phyloP scores from a whole-genome alignment of 2,329 filamentous ascomycete species.

The Fusarium mangiferae region DNA sequence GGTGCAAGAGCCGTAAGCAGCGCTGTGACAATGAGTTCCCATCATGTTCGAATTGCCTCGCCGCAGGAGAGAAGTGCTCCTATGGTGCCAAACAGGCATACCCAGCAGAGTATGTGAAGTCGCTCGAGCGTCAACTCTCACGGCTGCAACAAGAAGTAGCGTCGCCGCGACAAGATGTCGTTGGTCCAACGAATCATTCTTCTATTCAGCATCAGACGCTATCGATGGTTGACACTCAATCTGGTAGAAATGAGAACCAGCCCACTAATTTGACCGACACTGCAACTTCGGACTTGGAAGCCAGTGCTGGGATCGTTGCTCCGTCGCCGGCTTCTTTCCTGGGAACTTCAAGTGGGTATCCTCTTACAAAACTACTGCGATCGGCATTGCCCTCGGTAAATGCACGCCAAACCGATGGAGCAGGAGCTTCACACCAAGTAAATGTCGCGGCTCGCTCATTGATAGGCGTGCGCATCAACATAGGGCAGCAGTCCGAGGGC shows the following conservation, averaged over 20 bases:
- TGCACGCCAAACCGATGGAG: neutral
- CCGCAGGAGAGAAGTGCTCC: neutral
- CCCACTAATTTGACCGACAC: neutral
- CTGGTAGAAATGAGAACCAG: neutral
- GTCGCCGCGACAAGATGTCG: neutral
- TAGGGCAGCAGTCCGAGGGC: fast-evolving
- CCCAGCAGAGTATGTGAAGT: neutral
- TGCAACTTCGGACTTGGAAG: neutral
- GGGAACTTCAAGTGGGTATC: constrained; percentile 1
- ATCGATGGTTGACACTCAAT: neutral
- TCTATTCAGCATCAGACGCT: neutral
- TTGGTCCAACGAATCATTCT: neutral
- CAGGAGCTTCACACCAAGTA: neutral
- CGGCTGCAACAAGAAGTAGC: neutral
- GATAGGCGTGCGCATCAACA: neutral
- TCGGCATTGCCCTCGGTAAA: neutral
- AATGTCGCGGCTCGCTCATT: neutral
- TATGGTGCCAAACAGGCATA: neutral
- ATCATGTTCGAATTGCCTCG: neutral
- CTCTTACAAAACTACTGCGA: neutral
- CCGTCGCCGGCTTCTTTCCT: neutral
- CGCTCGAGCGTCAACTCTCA: neutral
- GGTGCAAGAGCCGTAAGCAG: constrained; percentile 1
- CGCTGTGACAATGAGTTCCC: constrained; percentile 3
- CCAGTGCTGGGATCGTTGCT: constrained; percentile 3